Percentiles rank a stretch among this genome's conserved stretches.
Conservation (phyloP, 148 eudicot species). For the Agrostemma githago region DNA sequence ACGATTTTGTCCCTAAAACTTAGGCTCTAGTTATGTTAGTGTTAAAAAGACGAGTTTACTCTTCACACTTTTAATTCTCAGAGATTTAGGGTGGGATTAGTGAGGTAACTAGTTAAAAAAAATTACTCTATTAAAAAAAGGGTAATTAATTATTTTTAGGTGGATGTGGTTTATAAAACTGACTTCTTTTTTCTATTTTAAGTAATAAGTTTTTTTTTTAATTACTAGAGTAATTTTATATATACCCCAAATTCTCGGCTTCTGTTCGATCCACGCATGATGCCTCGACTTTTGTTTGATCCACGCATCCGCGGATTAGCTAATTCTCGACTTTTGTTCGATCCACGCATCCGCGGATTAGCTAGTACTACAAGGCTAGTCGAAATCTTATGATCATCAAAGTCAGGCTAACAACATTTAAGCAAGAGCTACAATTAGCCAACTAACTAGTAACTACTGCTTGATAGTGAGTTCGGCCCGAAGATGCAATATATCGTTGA, state of each 20-base stretch:
- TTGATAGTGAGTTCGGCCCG: constrained; percentile 60
- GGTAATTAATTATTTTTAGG: too few relatives aligned
- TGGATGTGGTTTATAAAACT: constrained; percentile 9
- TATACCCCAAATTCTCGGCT: constrained; percentile 15
- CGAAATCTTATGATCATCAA: background rate
- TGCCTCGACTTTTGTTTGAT: too few relatives aligned
- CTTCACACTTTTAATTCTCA: too few relatives aligned
- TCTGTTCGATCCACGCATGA: too few relatives aligned
- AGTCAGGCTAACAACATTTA: background rate
- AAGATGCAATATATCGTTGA: constrained; percentile 55
- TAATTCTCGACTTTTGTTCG: too few relatives aligned
- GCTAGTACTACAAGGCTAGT: background rate
- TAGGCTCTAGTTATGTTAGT: too few relatives aligned
- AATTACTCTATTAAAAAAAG: too few relatives aligned
- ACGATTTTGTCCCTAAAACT: too few relatives aligned
- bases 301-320: too few relatives aligned
- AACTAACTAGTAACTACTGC: constrained; percentile 25
- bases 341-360: background rate
- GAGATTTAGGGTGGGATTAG: too few relatives aligned
- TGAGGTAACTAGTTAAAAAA: too few relatives aligned
- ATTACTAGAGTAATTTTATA: background rate
- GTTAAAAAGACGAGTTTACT: too few relatives aligned
- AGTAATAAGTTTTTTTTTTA: background rate
- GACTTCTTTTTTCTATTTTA: constrained; percentile 21
- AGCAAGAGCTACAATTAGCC: constrained; percentile 8